Percentiles rank a stretch among this genome's conserved stretches.
Conservation (phyloP, 805 yeast species). For the Yarrowia sp. region DNA sequence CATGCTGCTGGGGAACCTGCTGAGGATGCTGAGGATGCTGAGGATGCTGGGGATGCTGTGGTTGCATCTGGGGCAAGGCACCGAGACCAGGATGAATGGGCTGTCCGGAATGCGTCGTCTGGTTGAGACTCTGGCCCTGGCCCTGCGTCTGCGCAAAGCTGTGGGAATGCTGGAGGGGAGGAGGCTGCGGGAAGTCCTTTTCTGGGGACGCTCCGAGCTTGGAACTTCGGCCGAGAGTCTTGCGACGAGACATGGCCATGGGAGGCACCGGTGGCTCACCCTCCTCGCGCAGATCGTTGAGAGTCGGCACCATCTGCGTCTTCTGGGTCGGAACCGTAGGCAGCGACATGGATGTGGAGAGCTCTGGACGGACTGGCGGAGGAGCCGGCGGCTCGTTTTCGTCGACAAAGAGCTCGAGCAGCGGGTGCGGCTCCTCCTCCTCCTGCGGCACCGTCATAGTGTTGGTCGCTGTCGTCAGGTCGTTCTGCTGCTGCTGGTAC, state of each 20-base stretch:
- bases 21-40: neutral
- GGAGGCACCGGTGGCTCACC: slow-evolving; percentile 20
- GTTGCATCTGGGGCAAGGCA: neutral
- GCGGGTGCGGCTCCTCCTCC: slow-evolving; percentile 67
- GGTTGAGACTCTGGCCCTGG: neutral
- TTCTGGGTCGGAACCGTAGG: slow-evolving; percentile 14
- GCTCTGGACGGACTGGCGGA: neutral
- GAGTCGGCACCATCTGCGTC: slow-evolving; percentile 1
- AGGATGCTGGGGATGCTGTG: neutral
- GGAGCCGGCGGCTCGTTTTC: slow-evolving; percentile 39
- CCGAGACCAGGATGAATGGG: slow-evolving; percentile 12
- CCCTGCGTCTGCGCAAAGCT: slow-evolving; percentile 11
- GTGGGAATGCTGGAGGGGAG: slow-evolving; percentile 23
- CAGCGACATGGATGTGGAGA: slow-evolving; percentile 17
- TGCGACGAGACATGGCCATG: slow-evolving; percentile 21
- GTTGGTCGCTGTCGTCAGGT: neutral
- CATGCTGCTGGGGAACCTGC: too few relatives aligned
- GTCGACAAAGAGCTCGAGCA: slow-evolving; percentile 67
- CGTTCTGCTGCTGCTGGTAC: neutral
- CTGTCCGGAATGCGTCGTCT: slow-evolving; percentile 6
- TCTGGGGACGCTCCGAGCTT: neutral
- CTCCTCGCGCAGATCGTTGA: slow-evolving; percentile 7
- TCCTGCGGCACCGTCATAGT: slow-evolving; percentile 13
- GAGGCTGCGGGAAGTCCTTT: slow-evolving; percentile 5
- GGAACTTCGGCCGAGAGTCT: slow-evolving; percentile 14